phyloP scores from a whole-genome alignment of 208 protist species.

The Dictyostelium gargantuum region DNA sequence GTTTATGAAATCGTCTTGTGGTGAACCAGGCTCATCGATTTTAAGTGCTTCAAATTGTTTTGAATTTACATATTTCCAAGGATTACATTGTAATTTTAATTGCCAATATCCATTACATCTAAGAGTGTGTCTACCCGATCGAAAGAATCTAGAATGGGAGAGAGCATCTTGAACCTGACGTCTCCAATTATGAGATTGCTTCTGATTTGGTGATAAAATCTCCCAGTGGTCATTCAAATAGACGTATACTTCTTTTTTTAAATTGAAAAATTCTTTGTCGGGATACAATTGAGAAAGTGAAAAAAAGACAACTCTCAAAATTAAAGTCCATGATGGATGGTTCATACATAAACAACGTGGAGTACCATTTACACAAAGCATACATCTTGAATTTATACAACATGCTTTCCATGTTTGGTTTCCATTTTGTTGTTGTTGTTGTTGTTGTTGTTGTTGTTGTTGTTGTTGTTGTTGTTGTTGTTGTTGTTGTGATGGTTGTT shows the following conservation, averaged over 20 bases:
- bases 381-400: neutral
- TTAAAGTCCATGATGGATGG: conserved; percentile 58
- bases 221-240: conserved; percentile 62
- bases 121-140: conserved; percentile 41
- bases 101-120: conserved; percentile 64
- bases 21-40: conserved; percentile 2
- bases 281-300: conserved; percentile 3
- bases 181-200: conserved; percentile 52
- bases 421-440: neutral
- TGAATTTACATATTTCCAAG: conserved; percentile 38
- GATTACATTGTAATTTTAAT: conserved; percentile 42
- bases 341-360: conserved; percentile 56
- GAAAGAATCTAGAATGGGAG: conserved; percentile 43
- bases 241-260: conserved; percentile 58
- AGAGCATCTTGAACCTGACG: conserved; percentile 54
- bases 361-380: conserved; percentile 24
- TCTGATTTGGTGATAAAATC: conserved; percentile 51
- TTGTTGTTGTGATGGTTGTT: neutral
- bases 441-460: neutral
- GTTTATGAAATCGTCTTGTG: neutral
- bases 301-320: conserved; percentile 15
- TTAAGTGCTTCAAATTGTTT: conserved; percentile 51
- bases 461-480: neutral
- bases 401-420: neutral
- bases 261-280: conserved; percentile 47